Base-by-base conservation (phyloP, 495 filamentous ascomycete genomes). In the Aspergillus bridgeri region DNA sequence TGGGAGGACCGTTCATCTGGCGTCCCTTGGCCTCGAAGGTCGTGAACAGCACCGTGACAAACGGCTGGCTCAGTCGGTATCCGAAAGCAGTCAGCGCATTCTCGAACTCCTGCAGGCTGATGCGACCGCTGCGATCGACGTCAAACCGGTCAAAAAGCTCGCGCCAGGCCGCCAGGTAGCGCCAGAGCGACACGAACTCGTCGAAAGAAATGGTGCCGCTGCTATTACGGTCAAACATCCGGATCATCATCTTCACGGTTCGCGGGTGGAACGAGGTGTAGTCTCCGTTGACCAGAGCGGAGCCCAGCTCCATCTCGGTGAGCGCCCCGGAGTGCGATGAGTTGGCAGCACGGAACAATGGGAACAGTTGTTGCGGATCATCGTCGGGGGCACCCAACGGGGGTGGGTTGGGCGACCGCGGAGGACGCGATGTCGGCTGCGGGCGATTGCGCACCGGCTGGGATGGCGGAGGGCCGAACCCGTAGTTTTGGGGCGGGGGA, bases 221-320 rank as follows among this genome's bases (percentile, higher is more conserved):
- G 56, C 89, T 87, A 75, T 96, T 89, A 6, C 75, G 69, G 75
- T 98, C 94, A 74, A 98, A 98, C 94, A 98, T 98, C 67, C 82
- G 85, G 59, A 98, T 96, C 94, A 98, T 98, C 91, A 96, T 95
- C 59, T 88, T 87, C 56, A 98, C 91, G 3, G 94, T 98, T 62
- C 96, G 89, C n/a, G 87, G 85, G 74, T 98, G 95, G 70, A 98
- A 98, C 5, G 88, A 82, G 5, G 90, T 88, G 81, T 86, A 98
- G 77, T 98, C 94, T 45, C 91, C 93, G 70, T 98, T 98, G 43
- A 98, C 95, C 8, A 98, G 85, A 11, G 94, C 94, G 0, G 89
- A 88, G 9, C 89, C 86, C 18, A 98, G 89, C 72, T 98, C 94
- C 59, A 80, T 76, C 69, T 98, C 95, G 2, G 87, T 90, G 43